Evolutionary conservation across 352 stramenopile species (phyloP), one percentile per base, ranked within the genome.

Genomic region (Phytophthora kernoviae): DNA sequence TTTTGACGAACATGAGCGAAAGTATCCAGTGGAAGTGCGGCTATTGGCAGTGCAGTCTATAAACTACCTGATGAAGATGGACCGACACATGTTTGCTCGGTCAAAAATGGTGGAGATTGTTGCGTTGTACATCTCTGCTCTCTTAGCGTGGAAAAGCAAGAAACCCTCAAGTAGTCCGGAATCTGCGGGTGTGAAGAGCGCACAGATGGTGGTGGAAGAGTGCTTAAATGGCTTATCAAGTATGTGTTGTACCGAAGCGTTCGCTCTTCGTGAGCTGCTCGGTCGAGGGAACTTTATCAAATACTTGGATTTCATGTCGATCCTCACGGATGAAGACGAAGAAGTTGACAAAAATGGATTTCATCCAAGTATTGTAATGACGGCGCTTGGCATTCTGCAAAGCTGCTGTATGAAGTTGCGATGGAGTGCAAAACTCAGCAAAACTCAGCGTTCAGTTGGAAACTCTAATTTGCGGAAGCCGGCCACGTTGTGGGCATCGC

Each of bases 21-120:
- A 54, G 12, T 90, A 82, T 60, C 36, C 70, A 2, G 33, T 70
- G 8, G 74, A 88, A 62, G 65, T 85, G 21, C 75, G 81, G 2
- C 57, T 91, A 0, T 60, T 94, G 26, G 80, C 84, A 1, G 60
- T 91, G 20, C 86, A 95, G 52, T 92, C 86, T 5, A 84, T 93
- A 62, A 93, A 93, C 57, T 95, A 95, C 62, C 55, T 95, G 39
- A 70, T 93, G 45, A 95, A 93, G 63, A 81, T 95, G 79, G 84
- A 95, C 50, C 67, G 74, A 9, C 73, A 87, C 40, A 59, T 87
- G 49, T 81, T 89, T 44, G 58, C 77, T 12, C 73, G 80, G 12
- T 59, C 79, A 3, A 70, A 76, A 4, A 70, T 80, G 24, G 27
- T 81, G 20, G 67, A 81, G n/a, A 56, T 83, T 42, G 68, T 90